A percentile compares a stretch with the other conserved stretches of the same genome.
Evolutionary conservation across 1,284 basidiomycete genomes (phyloP).

Genomic region (Ceratobasidium sp.): DNA sequence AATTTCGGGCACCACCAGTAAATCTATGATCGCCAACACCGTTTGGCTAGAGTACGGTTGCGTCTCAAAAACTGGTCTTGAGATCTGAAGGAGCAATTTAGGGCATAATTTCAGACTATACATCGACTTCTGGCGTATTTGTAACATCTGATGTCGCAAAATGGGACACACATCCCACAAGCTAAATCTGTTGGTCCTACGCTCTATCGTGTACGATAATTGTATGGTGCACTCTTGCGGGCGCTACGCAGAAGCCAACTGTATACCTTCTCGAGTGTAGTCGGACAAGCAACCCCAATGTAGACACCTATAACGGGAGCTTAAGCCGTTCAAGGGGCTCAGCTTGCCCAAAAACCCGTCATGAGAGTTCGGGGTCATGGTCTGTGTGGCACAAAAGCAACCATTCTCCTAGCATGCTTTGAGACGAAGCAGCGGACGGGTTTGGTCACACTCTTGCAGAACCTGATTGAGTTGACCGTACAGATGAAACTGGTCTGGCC

Average conservation of each 20-base stretch:
- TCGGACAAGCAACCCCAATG: background rate
- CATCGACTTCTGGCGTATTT: too few relatives aligned
- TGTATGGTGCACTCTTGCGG: background rate
- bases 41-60: too few relatives aligned
- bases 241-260: background rate
- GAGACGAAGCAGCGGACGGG: background rate
- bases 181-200: background rate
- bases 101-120: too few relatives aligned
- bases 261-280: background rate
- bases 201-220: background rate
- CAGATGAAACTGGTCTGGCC: conserved; percentile 23
- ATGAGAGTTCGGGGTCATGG: conserved; percentile 7
- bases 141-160: too few relatives aligned
- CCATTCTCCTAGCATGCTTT: background rate
- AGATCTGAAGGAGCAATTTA: too few relatives aligned
- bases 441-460: background rate
- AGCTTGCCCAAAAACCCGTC: conserved; percentile 5
- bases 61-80: too few relatives aligned
- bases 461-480: conserved; percentile 30
- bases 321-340: background rate
- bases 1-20: background rate
- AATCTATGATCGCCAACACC: too few relatives aligned
- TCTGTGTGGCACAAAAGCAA: conserved; percentile 15
- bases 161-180: background rate
- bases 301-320: background rate